phyloP scores from a whole-genome alignment of 2,329 filamentous ascomycete species.

The Fusarium sulawesiense region DNA sequence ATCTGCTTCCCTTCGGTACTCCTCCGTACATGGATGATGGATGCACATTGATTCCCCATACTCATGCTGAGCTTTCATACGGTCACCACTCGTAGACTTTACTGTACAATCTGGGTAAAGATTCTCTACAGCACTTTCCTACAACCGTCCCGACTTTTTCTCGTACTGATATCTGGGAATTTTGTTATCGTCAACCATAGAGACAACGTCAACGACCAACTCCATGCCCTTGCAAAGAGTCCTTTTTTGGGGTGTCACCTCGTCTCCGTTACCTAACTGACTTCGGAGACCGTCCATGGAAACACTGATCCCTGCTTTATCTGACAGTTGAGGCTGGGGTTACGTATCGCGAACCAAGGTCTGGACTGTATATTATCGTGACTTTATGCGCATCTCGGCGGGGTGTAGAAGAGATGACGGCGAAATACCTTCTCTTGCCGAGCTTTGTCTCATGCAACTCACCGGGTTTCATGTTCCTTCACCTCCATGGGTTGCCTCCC shows the following conservation, averaged over 20 bases:
- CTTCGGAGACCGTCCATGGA: slow-evolving; percentile 31
- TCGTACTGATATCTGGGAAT: slow-evolving; percentile 35
- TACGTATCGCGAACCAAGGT: slow-evolving; percentile 18
- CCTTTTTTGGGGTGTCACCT: slow-evolving; percentile 4
- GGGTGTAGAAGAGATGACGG: slow-evolving; percentile 14
- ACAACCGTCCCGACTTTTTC: slow-evolving; percentile 42
- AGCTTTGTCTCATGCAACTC: slow-evolving; percentile 29
- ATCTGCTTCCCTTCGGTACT: slow-evolving; percentile 8
- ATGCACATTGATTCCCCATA: slow-evolving; percentile 8
- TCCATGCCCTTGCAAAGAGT: not conserved
- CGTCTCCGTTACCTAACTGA: slow-evolving; percentile 17
- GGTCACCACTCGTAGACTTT: slow-evolving; percentile 39
- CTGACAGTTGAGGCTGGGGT: slow-evolving; percentile 23
- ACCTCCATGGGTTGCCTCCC: slow-evolving; percentile 35
- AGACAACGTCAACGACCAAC: not conserved
- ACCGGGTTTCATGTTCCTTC: slow-evolving; percentile 14
- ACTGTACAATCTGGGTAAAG: slow-evolving; percentile 15
- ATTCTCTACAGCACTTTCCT: slow-evolving; percentile 12
- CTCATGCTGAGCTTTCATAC: slow-evolving; percentile 20
- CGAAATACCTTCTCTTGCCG: slow-evolving; percentile 23
- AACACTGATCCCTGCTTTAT: slow-evolving; percentile 19
- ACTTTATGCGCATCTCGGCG: slow-evolving; percentile 12
- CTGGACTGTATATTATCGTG: slow-evolving; percentile 30
- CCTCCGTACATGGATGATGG: slow-evolving; percentile 11
- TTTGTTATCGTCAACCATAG: slow-evolving; percentile 1